Evolutionary conservation across 2,329 filamentous ascomycete genomes (phyloP), one percentile per base, ranked within the genome.

Genomic region (Ascomycota sp.): DNA sequence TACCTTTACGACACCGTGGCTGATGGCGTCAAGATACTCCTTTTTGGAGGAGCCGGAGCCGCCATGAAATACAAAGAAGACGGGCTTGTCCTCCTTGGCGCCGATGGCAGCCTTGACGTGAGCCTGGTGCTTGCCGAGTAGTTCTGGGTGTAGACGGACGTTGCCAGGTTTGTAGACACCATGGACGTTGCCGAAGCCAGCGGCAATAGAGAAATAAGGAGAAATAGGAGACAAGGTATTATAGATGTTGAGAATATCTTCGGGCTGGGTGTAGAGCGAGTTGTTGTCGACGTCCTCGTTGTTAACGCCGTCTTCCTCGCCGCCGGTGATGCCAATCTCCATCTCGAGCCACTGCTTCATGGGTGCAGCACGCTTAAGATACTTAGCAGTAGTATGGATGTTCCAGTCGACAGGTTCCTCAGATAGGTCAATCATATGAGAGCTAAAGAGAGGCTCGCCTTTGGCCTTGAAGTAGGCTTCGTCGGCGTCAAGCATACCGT

Each of bases 331-430:
- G 52, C 55, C 53, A 42, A 61, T 64, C 55, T 82, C 78, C 86
- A 95, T 98, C 72, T 98, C 89, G 43, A 98, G 73, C 82, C 82
- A 95, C 61, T 94, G 83, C 70, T 91, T 93, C 81, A 94, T 82
- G 45, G 85, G 83, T 29, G 83, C 82, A 51, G 78, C 81, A 44
- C 86, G 79, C 73, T 93, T 76, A 39, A 95, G 71, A 68, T 98
- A 94, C 56, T 75, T 71, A 52, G 79, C 80, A 36, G 86, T 95
- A 51, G 81, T 94, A 51, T 76, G 55, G 48, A 98, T 77, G 72
- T 98, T 95, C 61, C 69, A 82, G 36, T 89, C 70, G 41, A 93
- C 78, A 25, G 70, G 52, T 66, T 95, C 86, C 65, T 94, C 89
- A 19, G 79, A 89, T 46, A 94, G 63, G 59, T 98, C 89, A 50